Percentiles rank a stretch among this genome's conserved stretches.
Conservation (phyloP, 2,329 filamentous ascomycete genomes). For the Purpureocillium takamizusanense region DNA sequence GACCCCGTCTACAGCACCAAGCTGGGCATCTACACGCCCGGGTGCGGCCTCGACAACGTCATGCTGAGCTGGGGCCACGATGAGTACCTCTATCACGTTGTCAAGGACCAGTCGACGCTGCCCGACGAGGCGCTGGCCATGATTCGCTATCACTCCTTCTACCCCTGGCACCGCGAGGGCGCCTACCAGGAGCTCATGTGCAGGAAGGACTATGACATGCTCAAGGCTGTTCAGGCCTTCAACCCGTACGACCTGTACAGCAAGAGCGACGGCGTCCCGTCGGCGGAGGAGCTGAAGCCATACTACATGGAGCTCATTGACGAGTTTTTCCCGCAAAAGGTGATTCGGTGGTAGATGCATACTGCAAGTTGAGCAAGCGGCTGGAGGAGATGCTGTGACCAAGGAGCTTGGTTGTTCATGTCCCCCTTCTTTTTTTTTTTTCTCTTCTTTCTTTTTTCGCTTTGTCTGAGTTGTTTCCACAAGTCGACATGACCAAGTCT, state of each 20-base stretch:
- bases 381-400: too few species aligned
- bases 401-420: neutral
- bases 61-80: slow-evolving; percentile 90
- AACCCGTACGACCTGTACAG: slow-evolving; percentile 90
- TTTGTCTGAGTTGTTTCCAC: too few species aligned
- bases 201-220: slow-evolving; percentile 69
- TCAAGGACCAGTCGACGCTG: slow-evolving; percentile 71
- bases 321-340: slow-evolving; percentile 31
- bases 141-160: slow-evolving; percentile 91
- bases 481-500: neutral
- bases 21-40: slow-evolving; percentile 69
- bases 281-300: slow-evolving; percentile 63
- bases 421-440: neutral
- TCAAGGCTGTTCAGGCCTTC: slow-evolving; percentile 74
- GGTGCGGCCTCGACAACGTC: slow-evolving; percentile 77
- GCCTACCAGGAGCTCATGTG: slow-evolving; percentile 80
- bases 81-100: slow-evolving; percentile 79
- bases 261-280: slow-evolving; percentile 77
- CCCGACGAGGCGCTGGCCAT: slow-evolving; percentile 80
- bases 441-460: neutral
- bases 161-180: slow-evolving; percentile 78
- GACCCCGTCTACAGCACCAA: slow-evolving; percentile 67
- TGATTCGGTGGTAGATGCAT: slow-evolving; percentile 27
- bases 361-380: neutral
- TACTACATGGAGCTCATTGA: slow-evolving; percentile 34